phyloP scores from a whole-genome alignment of 768 basidiomycete species.

The Tylopilus sp. region DNA sequence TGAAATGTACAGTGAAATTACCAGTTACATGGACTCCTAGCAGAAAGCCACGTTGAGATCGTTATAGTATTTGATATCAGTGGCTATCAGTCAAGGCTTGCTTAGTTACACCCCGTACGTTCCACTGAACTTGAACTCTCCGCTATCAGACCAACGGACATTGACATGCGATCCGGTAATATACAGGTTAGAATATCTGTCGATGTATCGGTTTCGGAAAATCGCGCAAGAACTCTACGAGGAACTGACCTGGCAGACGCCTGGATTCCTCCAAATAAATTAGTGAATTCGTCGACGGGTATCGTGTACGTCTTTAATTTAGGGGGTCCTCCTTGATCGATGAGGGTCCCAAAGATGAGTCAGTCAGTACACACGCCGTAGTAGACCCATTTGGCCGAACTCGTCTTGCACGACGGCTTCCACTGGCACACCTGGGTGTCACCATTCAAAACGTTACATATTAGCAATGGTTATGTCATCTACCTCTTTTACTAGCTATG shows the following conservation, averaged over 20 bases:
- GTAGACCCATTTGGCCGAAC: slow-evolving; percentile 47
- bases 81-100: not conserved
- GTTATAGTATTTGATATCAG: not conserved
- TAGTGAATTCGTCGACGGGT: slow-evolving; percentile 32
- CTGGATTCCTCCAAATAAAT: slow-evolving; percentile 33
- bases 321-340: slow-evolving; percentile 42
- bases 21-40: not conserved
- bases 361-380: slow-evolving; percentile 50
- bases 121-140: slow-evolving; percentile 58
- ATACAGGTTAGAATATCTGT: slow-evolving; percentile 39
- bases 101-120: slow-evolving; percentile 35
- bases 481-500: too few species aligned
- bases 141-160: slow-evolving; percentile 43
- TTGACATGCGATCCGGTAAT: slow-evolving; percentile 43
- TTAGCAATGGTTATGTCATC: too few species aligned
- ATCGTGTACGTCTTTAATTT: slow-evolving; percentile 51
- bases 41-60: not conserved
- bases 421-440: slow-evolving; percentile 44
- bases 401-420: slow-evolving; percentile 47
- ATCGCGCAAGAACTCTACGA: not conserved
- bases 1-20: not conserved
- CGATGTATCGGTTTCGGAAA: not conserved
- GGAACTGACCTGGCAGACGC: slow-evolving; percentile 38
- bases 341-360: slow-evolving; percentile 43
- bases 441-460: too few species aligned